phyloP scores from a whole-genome alignment of 208 protist genomes.

The Leishmania guyanensis region DNA sequence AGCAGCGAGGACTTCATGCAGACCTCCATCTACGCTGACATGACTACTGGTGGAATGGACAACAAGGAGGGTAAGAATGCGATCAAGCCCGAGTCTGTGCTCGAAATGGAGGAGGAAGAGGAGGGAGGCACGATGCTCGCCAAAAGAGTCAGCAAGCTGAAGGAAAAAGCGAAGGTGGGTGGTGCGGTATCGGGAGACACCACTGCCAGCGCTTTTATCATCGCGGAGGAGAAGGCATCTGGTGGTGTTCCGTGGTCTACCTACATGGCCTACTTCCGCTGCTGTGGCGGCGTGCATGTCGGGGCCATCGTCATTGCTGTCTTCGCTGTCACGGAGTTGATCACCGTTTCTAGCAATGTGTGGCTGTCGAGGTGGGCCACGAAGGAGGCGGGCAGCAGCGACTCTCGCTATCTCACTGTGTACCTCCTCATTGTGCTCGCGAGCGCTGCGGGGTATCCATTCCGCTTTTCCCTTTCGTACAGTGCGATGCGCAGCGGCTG shows the following conservation, averaged over 20 bases:
- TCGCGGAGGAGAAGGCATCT: slow-evolving; percentile 57
- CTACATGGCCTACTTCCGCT: slow-evolving; percentile 63
- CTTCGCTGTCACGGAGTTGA: slow-evolving; percentile 57
- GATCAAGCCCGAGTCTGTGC: neutral
- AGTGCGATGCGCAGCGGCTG: slow-evolving; percentile 36
- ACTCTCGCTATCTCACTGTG: slow-evolving; percentile 41
- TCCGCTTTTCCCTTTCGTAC: slow-evolving; percentile 39
- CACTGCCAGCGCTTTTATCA: slow-evolving; percentile 39
- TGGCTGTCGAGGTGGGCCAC: slow-evolving; percentile 87
- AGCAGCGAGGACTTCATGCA: too few species aligned
- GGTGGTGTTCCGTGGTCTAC: slow-evolving; percentile 59
- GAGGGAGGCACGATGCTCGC: neutral
- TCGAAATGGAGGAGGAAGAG: slow-evolving; percentile 8
- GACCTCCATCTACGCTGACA: slow-evolving; percentile 15
- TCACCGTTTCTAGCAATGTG: slow-evolving; percentile 39
- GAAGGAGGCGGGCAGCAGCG: slow-evolving; percentile 6
- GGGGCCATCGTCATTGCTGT: slow-evolving; percentile 43
- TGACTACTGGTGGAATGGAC: neutral
- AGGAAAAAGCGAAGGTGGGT: slow-evolving; percentile 84
- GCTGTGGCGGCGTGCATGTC: slow-evolving; percentile 43
- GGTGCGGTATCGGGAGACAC: slow-evolving; percentile 40
- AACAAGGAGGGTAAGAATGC: neutral
- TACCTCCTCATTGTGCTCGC: slow-evolving; percentile 46
- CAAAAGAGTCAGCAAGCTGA: neutral
- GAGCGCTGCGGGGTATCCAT: slow-evolving; percentile 33